These are phyloP conservation scores for Grifola frondosa DNA, from an alignment of 1,284 basidiomycete species.

Conservation along the genomic window DNA sequence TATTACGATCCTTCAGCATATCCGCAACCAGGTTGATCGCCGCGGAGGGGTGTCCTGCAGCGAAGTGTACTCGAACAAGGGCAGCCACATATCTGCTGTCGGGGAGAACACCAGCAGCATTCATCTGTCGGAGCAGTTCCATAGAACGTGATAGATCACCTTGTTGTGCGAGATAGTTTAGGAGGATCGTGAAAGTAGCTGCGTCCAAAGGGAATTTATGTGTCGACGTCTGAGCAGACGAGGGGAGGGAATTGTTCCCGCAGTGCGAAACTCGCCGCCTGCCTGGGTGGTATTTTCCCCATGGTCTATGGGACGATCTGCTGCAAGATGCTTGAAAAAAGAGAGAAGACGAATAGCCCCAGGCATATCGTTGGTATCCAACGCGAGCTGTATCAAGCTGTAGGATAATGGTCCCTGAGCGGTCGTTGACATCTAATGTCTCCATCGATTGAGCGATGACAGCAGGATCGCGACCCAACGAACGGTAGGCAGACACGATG, in stretches of 20 bases:
- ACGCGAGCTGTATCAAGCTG: conserved; percentile 55
- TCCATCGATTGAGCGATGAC: conserved; percentile 54
- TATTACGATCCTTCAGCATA: conserved; percentile 37
- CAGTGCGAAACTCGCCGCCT: conserved; percentile 23
- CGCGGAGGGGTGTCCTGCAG: conserved; percentile 41
- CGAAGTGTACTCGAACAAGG: conserved; percentile 55
- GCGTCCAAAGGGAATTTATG: conserved; percentile 36
- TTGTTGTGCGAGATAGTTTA: conserved; percentile 53
- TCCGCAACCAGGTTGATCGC: conserved; percentile 51
- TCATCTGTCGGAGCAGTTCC: conserved; percentile 49
- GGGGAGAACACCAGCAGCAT: conserved; percentile 39
- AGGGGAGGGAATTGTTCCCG: not conserved
- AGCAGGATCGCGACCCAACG: conserved; percentile 55
- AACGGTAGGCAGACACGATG: conserved; percentile 57
- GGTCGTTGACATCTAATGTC: conserved; percentile 42
- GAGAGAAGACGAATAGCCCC: conserved; percentile 47
- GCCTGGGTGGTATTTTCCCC: conserved; percentile 35
- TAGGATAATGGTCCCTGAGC: conserved; percentile 54
- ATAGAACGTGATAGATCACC: conserved; percentile 47
- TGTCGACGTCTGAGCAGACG: conserved; percentile 33
- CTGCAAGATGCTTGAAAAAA: conserved; percentile 41
- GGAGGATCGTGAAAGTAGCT: conserved; percentile 63
- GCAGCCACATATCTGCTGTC: conserved; percentile 49
- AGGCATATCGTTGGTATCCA: conserved; percentile 54
- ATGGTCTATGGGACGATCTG: conserved; percentile 19